Evolutionary conservation across 2,329 filamentous ascomycete genomes (phyloP).

Genomic region (Xylariaceae sp.): DNA sequence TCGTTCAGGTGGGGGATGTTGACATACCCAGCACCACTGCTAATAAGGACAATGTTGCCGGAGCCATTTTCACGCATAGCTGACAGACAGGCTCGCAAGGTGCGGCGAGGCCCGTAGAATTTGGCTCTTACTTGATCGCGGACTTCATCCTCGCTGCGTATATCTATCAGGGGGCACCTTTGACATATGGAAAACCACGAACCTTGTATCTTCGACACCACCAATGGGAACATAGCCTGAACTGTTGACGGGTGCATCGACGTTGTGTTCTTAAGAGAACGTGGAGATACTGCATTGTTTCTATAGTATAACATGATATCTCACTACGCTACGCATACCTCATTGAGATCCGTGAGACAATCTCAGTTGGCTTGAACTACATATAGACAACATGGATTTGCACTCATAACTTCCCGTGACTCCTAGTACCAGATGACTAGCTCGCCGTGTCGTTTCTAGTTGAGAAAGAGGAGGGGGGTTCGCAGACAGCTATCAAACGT

Average conservation of each 20-base stretch:
- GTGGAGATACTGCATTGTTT: too few species aligned
- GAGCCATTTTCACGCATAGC: constrained; percentile 13
- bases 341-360: too few species aligned
- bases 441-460: too few species aligned
- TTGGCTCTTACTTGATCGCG: constrained; percentile 53
- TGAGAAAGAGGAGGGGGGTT: too few species aligned
- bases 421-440: too few species aligned
- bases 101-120: constrained; percentile 54
- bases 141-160: constrained; percentile 38
- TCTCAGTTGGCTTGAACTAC: too few species aligned
- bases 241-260: constrained; percentile 20
- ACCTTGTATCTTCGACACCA: constrained; percentile 34
- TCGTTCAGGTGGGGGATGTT: background rate
- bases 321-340: too few species aligned
- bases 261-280: constrained; percentile 6
- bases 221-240: constrained; percentile 36
- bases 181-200: constrained; percentile 4
- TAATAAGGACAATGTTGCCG: constrained; percentile 22
- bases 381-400: too few species aligned
- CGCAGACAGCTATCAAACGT: too few species aligned
- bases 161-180: background rate
- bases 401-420: too few species aligned
- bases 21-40: constrained; percentile 24
- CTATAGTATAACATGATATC: too few species aligned
- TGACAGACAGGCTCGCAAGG: constrained; percentile 43